Evolutionary conservation across 441 rosid genomes (phyloP), one percentile per base, ranked within the genome.

Genomic region (Breynia disticha): DNA sequence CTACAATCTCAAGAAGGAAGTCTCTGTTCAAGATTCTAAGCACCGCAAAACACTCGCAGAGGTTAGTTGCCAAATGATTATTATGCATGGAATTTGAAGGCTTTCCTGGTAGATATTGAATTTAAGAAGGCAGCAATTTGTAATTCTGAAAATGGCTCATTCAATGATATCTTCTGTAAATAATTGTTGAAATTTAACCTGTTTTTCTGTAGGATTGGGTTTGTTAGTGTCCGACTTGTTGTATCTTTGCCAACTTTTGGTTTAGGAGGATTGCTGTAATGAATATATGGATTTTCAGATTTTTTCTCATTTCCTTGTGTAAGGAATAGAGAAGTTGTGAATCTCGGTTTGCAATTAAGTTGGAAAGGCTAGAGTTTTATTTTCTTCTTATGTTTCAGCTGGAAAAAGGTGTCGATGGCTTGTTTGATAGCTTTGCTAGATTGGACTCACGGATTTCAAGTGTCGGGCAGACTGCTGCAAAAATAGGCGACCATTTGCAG

Each of bases 401-500:
- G 54, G 99, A 94, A 73, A 85, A 83, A 54, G 97, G 96, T 62
- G 99, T 93, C 37, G 97, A 93, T 60, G 99, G 97, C 70, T 66
- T 93, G 75, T 89, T 93, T 60, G 95, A 66, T 75, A 93, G 99
- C 79, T 93, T 93, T 79, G 99, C 97, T 19, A 84, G 99, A 76
- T 74, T 93, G 78, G 99, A 93, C 70, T 81, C 95, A 19, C 96
- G 99, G 57, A 94, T 94, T 69, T 94, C 99, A 52, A 87, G 97
- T 75, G 99, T 94, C 62, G 97, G 99, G 63, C 99, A 90, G 82
- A 94, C 99, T 67, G 99, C 97, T 67, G 99, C 97, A 16, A 94
- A 94, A 77, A 90, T 94, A 48, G 99, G 99, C 72, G 99, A 94
- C 71, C 99, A 94, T 79, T 80, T 90, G 76, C 97, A 94, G 89